Conservation (phyloP, 805 yeast genomes). For the Suhomyces prunicola region DNA sequence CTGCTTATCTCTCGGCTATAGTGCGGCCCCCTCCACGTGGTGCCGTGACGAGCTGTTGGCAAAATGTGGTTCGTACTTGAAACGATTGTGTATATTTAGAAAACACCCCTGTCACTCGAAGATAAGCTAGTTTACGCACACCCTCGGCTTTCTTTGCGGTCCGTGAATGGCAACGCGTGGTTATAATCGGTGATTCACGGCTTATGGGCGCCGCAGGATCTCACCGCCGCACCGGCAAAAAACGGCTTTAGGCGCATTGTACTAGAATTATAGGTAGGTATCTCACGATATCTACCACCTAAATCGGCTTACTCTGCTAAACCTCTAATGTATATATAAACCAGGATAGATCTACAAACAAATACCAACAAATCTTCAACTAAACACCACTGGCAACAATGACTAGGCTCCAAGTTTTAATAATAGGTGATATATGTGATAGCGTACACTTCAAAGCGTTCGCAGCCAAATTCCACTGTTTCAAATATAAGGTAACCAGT, state of each 20-base stretch:
- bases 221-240: not conserved
- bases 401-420: conserved; percentile 18
- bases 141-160: not conserved
- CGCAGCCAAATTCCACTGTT: conserved; percentile 16
- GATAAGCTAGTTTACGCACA: not conserved
- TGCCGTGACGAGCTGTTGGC: not conserved
- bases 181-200: not conserved
- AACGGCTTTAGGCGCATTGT: not conserved
- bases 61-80: not conserved
- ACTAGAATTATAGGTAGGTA: not conserved
- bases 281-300: not conserved
- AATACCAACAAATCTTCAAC: not conserved
- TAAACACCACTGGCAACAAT: not conserved
- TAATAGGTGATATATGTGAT: conserved; percentile 20
- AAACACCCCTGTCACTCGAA: not conserved
- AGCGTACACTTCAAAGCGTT: conserved; percentile 15
- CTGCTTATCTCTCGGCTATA: not conserved
- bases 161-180: not conserved
- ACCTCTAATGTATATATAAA: not conserved
- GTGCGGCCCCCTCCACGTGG: not conserved
- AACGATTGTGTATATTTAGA: not conserved
- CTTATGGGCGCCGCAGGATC: not conserved
- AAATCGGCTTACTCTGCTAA: not conserved
- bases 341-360: not conserved
- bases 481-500: conserved; percentile 15